A percentile compares a stretch with the other conserved stretches of the same genome.
Evolutionary conservation across 176 grass and related monocot genomes (phyloP).

Genomic region (Poa pratensis): DNA sequence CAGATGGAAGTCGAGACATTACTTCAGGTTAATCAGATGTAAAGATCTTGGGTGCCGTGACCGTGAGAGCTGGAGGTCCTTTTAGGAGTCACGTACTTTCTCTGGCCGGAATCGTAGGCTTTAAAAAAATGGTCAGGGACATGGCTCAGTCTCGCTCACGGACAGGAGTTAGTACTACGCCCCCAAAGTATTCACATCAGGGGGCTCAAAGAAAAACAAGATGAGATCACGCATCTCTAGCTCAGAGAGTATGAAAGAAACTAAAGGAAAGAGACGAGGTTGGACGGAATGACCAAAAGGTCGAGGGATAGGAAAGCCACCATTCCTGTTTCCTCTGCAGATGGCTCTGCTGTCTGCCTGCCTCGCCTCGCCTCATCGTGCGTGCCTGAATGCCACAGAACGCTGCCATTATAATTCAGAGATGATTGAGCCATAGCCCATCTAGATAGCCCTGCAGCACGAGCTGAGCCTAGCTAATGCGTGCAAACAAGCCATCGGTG

Average conservation of each 20-base stretch:
- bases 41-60: slow-evolving; percentile 29
- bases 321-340: slow-evolving; percentile 42
- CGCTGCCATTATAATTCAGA: slow-evolving; percentile 45
- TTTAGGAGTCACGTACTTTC: slow-evolving; percentile 26
- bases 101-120: slow-evolving; percentile 30
- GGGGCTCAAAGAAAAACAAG: neutral
- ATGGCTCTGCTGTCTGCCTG: neutral
- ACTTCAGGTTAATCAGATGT: neutral
- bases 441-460: slow-evolving; percentile 29
- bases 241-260: neutral
- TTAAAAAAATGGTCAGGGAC: slow-evolving; percentile 46
- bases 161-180: slow-evolving; percentile 22
- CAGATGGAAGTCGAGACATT: neutral
- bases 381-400: slow-evolving; percentile 47
- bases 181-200: neutral
- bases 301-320: slow-evolving; percentile 33
- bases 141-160: slow-evolving; percentile 42
- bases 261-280: slow-evolving; percentile 11
- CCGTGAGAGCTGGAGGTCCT: slow-evolving; percentile 29
- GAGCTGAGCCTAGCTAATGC: slow-evolving; percentile 34
- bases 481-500: slow-evolving; percentile 23
- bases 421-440: slow-evolving; percentile 51
- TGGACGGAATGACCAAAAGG: neutral
- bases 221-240: neutral
- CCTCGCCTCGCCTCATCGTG: slow-evolving; percentile 38